These are phyloP conservation scores for Somion occarium DNA, from an alignment of 1,284 basidiomycete species.

Conservation along the genomic window DNA sequence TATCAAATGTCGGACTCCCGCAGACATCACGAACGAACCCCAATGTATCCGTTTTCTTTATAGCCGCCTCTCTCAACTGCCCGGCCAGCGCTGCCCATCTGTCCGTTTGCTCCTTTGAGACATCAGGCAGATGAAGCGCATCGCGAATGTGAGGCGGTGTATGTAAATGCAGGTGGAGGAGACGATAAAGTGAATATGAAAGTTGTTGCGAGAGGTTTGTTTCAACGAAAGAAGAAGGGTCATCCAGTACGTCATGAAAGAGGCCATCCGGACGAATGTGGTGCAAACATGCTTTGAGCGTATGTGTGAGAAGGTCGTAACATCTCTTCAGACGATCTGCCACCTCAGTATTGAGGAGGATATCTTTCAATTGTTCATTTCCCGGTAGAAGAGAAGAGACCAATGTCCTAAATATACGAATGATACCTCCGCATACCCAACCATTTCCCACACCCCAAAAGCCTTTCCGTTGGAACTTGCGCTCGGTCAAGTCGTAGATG, in stretches of 20 bases:
- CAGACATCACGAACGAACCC: constrained; percentile 23
- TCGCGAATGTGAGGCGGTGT: background rate
- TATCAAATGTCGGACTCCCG: constrained; percentile 21
- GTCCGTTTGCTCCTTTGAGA: background rate
- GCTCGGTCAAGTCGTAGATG: constrained; percentile 17
- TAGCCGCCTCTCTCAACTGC: constrained; percentile 15
- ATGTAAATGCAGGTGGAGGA: constrained; percentile 16
- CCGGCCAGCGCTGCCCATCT: constrained; percentile 14
- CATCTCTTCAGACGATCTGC: constrained; percentile 6
- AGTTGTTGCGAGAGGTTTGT: constrained; percentile 23
- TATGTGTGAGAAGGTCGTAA: constrained; percentile 15
- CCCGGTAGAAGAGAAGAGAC: background rate
- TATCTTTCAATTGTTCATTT: background rate
- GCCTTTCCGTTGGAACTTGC: constrained; percentile 16
- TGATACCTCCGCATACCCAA: constrained; percentile 24
- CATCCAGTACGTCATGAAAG: constrained; percentile 23
- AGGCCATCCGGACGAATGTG: constrained; percentile 18
- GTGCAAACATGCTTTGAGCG: constrained; percentile 15
- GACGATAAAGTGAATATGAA: constrained; percentile 21
- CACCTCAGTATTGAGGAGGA: constrained; percentile 5
- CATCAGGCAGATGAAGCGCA: constrained; percentile 1
- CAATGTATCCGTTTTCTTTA: constrained; percentile 18
- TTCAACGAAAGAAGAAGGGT: constrained; percentile 20
- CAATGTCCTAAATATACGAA: constrained; percentile 13
- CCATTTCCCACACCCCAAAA: constrained; percentile 26